Evolutionary conservation across 768 basidiomycete genomes (phyloP).

Genomic region (Nidularia pulvinata): DNA sequence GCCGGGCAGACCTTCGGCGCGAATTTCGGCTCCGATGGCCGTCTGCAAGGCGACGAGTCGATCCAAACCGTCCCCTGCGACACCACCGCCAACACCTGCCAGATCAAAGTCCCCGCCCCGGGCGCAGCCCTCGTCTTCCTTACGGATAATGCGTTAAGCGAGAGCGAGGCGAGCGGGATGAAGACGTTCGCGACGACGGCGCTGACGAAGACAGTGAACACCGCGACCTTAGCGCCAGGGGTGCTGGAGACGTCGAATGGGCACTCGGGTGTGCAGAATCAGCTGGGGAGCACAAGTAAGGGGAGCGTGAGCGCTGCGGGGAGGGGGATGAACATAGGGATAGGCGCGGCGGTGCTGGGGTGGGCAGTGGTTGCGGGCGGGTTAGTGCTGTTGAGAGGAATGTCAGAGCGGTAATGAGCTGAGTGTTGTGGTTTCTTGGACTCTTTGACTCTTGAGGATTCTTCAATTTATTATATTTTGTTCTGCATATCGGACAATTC

Average conservation of each 20-base stretch:
- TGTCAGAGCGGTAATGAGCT: not conserved
- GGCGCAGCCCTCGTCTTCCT: conserved; percentile 79
- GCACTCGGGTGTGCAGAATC: conserved; percentile 20
- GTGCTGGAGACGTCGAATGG: conserved; percentile 71
- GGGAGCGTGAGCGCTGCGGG: conserved; percentile 20
- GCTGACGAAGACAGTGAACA: conserved; percentile 46
- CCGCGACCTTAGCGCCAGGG: conserved; percentile 49
- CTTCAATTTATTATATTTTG: no score
- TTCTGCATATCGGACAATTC: no score
- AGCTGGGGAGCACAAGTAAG: conserved; percentile 36
- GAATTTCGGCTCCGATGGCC: conserved; percentile 66
- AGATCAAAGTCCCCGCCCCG: conserved; percentile 65
- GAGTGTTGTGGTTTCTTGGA: no score
- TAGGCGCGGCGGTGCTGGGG: not conserved
- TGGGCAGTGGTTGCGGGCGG: not conserved
- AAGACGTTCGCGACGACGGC: conserved; percentile 53
- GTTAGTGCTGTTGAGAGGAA: not conserved
- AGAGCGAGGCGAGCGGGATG: conserved; percentile 23
- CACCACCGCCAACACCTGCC: conserved; percentile 48
- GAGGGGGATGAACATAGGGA: not conserved
- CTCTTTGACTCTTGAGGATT: no score
- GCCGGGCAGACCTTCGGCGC: conserved; percentile 75
- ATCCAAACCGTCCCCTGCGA: conserved; percentile 66
- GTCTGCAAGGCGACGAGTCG: conserved; percentile 50
- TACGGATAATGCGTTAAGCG: conserved; percentile 31